Evolutionary conservation across 208 protist genomes (phyloP), one percentile per base, ranked within the genome.

Genomic region (Trichomonas gallinae): DNA sequence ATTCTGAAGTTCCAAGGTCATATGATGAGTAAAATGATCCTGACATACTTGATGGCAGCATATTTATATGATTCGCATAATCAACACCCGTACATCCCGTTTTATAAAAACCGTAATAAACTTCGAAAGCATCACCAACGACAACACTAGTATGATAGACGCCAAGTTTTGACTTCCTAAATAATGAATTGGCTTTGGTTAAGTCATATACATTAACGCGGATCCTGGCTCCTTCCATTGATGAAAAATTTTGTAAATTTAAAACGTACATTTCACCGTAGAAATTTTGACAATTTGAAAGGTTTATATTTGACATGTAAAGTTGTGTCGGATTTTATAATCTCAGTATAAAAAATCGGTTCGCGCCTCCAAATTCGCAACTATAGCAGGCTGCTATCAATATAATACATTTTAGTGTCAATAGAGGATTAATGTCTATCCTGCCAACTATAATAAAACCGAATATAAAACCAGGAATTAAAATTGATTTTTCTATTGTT

Each of bases 61-160:
- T 31, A 46, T 89, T 46, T 17, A 89, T 89, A 8, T 21, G 6
- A n/a, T 4, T 46, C 10, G 83, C 83, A 46, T 89, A 89, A 15
- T 89, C 83, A 89, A 89, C 38, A 44, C 83, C 83, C 17, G 83
- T 89, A 31, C 31, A 34, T 46, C 83, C 34, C 4, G 31, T 44
- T 46, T 13, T 34, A 45, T 46, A 45, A 46, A 89, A 89, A 0
- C 83, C 83, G 46, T 89, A 89, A 45, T 89, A 89, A 46, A 89
- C 38, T 89, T 89, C 83, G 46, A 89, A 89, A 23, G 36, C 11
- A 10, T 89, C 83, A 0, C 83, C 83, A 46, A 89, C 83, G 40
- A 89, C 83, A 89, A 89, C 83, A 89, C 83, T 89, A 8, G 83
- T 89, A 46, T 89, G 83, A 46, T 89, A 89, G 46, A 89, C 38